Percentiles rank a stretch among this genome's conserved stretches.
Evolutionary conservation across 345 rosid genomes (phyloP).

Genomic region (Aquilaria yunnanensis): DNA sequence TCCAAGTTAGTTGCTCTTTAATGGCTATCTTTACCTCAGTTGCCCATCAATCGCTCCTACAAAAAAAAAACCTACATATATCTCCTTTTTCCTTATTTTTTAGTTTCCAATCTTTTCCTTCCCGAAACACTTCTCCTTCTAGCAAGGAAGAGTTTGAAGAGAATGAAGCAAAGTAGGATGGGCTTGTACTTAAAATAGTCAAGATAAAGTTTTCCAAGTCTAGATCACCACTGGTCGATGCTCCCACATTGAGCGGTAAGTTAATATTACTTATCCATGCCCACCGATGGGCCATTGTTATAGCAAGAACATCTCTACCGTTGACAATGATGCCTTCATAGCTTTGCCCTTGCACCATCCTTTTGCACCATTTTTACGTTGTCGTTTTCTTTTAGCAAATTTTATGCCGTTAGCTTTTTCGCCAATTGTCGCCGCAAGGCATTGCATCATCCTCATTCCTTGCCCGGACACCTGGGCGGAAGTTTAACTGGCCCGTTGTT

Average conservation of each 20-base stretch:
- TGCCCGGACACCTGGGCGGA: conserved; percentile 74
- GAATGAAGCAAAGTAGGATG: too few species aligned
- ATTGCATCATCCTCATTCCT: conserved; percentile 81
- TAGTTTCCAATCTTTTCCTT: too few species aligned
- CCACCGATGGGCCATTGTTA: conserved; percentile 76
- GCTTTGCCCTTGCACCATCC: conserved; percentile 22
- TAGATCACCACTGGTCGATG: conserved; percentile 23
- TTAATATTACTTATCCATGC: background rate
- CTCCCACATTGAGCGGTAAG: conserved; percentile 29
- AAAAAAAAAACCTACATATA: too few species aligned
- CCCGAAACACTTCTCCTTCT: too few species aligned
- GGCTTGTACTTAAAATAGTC: too few species aligned
- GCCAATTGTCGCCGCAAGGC: conserved; percentile 71
- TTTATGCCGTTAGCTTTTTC: conserved; percentile 55
- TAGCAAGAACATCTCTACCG: conserved; percentile 44
- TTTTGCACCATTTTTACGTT: conserved; percentile 16
- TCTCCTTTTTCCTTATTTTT: too few species aligned
- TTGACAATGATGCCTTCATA: conserved; percentile 18
- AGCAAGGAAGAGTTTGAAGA: too few species aligned
- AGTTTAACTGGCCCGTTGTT: conserved; percentile 86
- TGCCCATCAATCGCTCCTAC: too few species aligned
- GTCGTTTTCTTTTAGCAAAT: conserved; percentile 32
- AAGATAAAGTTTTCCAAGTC: conserved; percentile 8
- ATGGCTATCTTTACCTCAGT: too few species aligned
- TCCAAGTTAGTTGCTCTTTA: too few species aligned